Percentiles rank a stretch among this genome's conserved stretches.
Evolutionary conservation across 2,329 filamentous ascomycete species (phyloP).

Genomic region (Colletotrichum cordylinicola): DNA sequence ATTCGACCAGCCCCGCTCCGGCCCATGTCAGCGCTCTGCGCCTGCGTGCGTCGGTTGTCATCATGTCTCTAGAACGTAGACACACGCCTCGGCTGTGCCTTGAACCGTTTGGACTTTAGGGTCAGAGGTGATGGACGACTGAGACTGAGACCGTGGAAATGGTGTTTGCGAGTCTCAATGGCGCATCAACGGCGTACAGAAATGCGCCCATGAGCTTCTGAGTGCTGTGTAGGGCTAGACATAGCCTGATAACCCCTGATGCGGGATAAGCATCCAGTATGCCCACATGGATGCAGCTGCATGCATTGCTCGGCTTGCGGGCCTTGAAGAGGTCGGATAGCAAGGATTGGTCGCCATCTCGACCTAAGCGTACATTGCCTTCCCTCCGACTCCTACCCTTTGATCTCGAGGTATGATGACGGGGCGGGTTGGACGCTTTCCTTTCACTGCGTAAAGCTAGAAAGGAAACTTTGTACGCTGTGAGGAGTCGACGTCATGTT

Average conservation of each 20-base stretch:
- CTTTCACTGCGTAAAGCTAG: slow-evolving; percentile 5
- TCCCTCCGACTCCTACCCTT: neutral
- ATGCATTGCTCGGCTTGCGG: slow-evolving; percentile 8
- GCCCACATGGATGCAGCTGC: slow-evolving; percentile 1
- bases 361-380: neutral
- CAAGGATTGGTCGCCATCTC: neutral
- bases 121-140: neutral
- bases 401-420: neutral
- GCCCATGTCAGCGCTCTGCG: neutral
- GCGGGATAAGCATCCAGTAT: slow-evolving; percentile 3
- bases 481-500: neutral
- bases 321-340: neutral
- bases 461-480: slow-evolving; percentile 9
- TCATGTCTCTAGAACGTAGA: neutral
- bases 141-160: neutral
- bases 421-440: neutral
- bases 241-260: neutral
- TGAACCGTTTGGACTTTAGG: neutral
- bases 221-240: slow-evolving; percentile 10
- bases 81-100: neutral
- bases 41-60: neutral
- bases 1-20: neutral
- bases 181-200: slow-evolving; percentile 1
- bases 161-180: neutral
- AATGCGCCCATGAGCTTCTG: neutral